phyloP scores from a whole-genome alignment of 345 rosid genomes.

The Diplotaxis tenuifolia region DNA sequence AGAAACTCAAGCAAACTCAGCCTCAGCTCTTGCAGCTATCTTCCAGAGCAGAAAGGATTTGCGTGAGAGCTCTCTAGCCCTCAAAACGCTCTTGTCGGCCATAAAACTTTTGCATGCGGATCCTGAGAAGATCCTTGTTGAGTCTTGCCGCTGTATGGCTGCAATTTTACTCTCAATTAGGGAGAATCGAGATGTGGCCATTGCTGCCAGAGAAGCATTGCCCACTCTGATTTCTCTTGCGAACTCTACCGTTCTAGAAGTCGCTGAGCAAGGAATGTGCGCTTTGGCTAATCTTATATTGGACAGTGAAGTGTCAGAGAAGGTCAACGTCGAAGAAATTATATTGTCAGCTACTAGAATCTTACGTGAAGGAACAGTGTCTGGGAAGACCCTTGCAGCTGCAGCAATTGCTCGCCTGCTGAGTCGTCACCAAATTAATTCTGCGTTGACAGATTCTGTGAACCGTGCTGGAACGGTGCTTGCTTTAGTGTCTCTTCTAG shows the following conservation, averaged over 20 bases:
- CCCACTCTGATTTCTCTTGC: constrained; percentile 66
- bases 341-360: constrained; percentile 87
- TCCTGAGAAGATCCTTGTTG: constrained; percentile 71
- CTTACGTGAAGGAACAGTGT: constrained; percentile 81
- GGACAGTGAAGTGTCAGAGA: constrained; percentile 79
- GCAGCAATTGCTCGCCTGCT: constrained; percentile 92
- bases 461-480: constrained; percentile 91
- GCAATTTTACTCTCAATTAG: constrained; percentile 85
- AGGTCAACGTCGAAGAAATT: constrained; percentile 69
- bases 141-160: constrained; percentile 76
- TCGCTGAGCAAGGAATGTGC: constrained; percentile 89
- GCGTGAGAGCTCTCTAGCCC: constrained; percentile 85
- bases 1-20: constrained; percentile 96
- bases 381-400: constrained; percentile 94
- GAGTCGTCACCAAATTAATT: constrained; percentile 62
- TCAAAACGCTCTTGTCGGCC: constrained; percentile 65
- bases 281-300: constrained; percentile 94
- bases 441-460: constrained; percentile 74
- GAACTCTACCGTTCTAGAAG: constrained; percentile 68
- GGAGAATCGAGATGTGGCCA: constrained; percentile 90
- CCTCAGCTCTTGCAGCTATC: constrained; percentile 89
- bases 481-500: constrained; percentile 89
- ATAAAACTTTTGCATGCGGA: constrained; percentile 77
- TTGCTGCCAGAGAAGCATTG: constrained; percentile 73
- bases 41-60: constrained; percentile 78